These are phyloP conservation scores for Fusarium sp. DNA, from an alignment of 2,329 filamentous ascomycete species.

Conservation along the genomic window DNA sequence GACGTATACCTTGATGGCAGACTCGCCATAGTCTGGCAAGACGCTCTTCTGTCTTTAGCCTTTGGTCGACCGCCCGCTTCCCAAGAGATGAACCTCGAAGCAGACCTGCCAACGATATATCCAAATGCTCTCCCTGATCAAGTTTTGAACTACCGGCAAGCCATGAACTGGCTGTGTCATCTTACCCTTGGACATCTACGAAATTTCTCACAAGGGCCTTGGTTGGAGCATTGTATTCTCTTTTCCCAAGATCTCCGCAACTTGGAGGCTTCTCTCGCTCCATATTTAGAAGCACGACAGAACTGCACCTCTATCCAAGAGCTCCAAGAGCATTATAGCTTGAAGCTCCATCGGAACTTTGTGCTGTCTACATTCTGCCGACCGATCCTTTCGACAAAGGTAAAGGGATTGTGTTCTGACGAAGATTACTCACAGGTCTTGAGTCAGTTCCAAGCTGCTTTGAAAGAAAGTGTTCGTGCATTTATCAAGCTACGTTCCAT, in stretches of 20 bases:
- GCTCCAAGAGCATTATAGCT: slow-evolving; percentile 25
- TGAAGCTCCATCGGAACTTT: slow-evolving; percentile 28
- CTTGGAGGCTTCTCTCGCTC: slow-evolving; percentile 6
- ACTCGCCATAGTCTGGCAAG: slow-evolving; percentile 37
- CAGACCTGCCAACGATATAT: slow-evolving; percentile 12
- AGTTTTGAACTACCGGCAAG: slow-evolving; percentile 20
- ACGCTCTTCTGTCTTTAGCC: slow-evolving; percentile 32
- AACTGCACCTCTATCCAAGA: slow-evolving; percentile 26
- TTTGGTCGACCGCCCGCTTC: slow-evolving; percentile 33
- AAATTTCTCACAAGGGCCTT: not conserved
- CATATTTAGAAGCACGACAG: not conserved
- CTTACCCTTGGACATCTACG: slow-evolving; percentile 1
- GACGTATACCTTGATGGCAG: not conserved
- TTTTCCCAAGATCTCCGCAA: slow-evolving; percentile 11
- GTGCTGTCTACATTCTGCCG: slow-evolving; percentile 29
- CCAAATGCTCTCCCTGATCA: not conserved
- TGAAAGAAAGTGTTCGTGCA: slow-evolving; percentile 19
- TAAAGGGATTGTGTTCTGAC: not conserved
- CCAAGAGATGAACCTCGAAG: slow-evolving; percentile 21
- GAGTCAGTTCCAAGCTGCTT: slow-evolving; percentile 8
- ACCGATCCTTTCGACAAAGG: slow-evolving; percentile 12
- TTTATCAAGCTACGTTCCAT: slow-evolving; percentile 28
- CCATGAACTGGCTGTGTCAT: slow-evolving; percentile 39
- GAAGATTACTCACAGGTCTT: not conserved
- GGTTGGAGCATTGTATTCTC: not conserved